Base-by-base conservation (phyloP, 2,329 filamentous ascomycete genomes). In the Neopestalotiopsis sp. region DNA sequence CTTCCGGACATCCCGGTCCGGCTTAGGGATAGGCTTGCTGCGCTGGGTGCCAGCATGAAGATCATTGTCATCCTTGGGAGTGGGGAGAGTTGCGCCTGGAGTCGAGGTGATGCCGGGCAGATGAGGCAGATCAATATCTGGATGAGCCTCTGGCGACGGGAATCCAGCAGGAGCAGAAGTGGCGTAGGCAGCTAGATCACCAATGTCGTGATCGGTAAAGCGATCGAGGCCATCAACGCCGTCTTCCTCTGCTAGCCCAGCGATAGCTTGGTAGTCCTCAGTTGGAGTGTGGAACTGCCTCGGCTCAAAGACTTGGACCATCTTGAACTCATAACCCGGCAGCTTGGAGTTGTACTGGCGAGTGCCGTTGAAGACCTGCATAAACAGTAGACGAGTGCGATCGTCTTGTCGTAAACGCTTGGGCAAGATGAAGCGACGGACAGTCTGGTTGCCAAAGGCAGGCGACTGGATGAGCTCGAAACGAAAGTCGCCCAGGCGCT, bases 11-110 rank as follows among this genome's bases (percentile, higher is more conserved):
- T 86, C 81, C 40, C 89, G 86, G 38, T 88, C 84, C 0, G 89
- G 89, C 74, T 91, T 91, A 3, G 84, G 81, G 14, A 91, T 86
- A 3, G 85, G 79, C 77, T 88, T 89, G 72, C 81, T 79, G 30
- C 87, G 84, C n/a, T 75, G 71, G 2, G 75, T 72, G 9, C 71
- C 72, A 20, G 59, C 14, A 7, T 78, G 74, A 1, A 74, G 10
- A 67, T 72, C 65, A 65, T 52, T 24, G 49, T 60, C 65, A 17
- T 67, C 59, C 58, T 65, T 67, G 40, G 42, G 57, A 5, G 60
- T 58, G 5, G 52, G 66, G 20, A 58, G 17, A 10, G 49, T 12
- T 4, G 34, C 40, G 13, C 42, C 52, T 17, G 71, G 72, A 1
- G 75, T 72, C 2, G 63, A 58, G 2, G 69, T 65, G 34, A 69